These are phyloP conservation scores for Zygnema circumcarinatum DNA, from an alignment of 139 green algal species.

Conservation along the genomic window DNA sequence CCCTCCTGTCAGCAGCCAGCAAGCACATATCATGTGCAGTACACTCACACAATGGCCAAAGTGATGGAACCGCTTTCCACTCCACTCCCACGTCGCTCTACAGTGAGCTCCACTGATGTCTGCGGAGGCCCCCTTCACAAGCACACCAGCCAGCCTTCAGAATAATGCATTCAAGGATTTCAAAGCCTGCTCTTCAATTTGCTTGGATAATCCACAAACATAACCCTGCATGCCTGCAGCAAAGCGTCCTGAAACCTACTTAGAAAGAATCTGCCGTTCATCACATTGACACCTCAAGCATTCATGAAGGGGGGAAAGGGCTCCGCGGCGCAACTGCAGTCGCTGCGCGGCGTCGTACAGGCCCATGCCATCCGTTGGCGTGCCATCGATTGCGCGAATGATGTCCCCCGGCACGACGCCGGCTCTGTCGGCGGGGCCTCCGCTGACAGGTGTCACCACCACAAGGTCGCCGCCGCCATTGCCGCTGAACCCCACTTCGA, in stretches of 20 bases:
- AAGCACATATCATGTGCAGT: background rate
- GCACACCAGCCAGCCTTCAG: background rate
- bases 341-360: constrained; percentile 84
- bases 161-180: background rate
- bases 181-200: too few species aligned
- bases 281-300: too few species aligned
- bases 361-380: constrained; percentile 69
- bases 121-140: background rate
- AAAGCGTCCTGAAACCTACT: too few species aligned
- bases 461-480: constrained; percentile 30
- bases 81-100: background rate
- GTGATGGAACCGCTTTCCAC: background rate
- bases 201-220: too few species aligned
- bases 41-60: background rate
- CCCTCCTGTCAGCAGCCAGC: too few species aligned
- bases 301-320: background rate
- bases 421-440: constrained; percentile 84
- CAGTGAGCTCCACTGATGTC: background rate
- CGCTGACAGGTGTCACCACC: constrained; percentile 82
- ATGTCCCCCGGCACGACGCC: constrained; percentile 82
- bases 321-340: constrained; percentile 44
- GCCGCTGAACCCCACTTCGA: constrained; percentile 60
- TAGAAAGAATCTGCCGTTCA: too few species aligned
- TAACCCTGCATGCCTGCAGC: background rate
- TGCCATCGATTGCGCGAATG: constrained; percentile 82